Percentiles rank a stretch among this genome's conserved stretches.
phyloP scores from a whole-genome alignment of 306 rosid genomes.

The Pachyrhizus erosus region DNA sequence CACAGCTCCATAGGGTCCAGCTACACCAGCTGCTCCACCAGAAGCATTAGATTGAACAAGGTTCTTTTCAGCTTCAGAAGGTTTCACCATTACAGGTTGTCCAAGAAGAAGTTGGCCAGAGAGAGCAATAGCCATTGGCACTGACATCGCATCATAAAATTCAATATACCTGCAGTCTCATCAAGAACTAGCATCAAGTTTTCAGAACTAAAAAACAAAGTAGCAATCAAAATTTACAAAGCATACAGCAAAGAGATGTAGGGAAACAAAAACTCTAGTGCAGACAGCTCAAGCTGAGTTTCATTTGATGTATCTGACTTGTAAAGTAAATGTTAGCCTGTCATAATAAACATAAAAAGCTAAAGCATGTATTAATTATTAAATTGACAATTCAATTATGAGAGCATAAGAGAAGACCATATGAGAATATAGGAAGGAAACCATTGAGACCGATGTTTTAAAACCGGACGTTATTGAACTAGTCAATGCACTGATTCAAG shows the following conservation, averaged over 20 bases:
- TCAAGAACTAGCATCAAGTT: slow-evolving; percentile 58
- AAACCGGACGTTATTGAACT: no score
- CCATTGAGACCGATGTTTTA: background rate
- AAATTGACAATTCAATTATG: slow-evolving; percentile 31
- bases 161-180: slow-evolving; percentile 95
- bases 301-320: slow-evolving; percentile 88
- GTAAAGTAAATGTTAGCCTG: slow-evolving; percentile 76
- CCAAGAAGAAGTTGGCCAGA: slow-evolving; percentile 96
- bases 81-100: slow-evolving; percentile 99
- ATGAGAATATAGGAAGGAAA: slow-evolving; percentile 41
- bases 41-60: slow-evolving; percentile 90
- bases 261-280: slow-evolving; percentile 83
- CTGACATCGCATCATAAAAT: slow-evolving; percentile 97
- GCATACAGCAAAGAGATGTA: slow-evolving; percentile 82
- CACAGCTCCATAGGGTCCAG: slow-evolving; percentile 92
- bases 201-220: slow-evolving; percentile 47
- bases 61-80: slow-evolving; percentile 99
- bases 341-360: slow-evolving; percentile 49
- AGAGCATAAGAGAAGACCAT: slow-evolving; percentile 30
- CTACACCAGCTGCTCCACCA: slow-evolving; percentile 69
- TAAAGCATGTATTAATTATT: slow-evolving; percentile 40
- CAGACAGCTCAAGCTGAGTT: slow-evolving; percentile 92
- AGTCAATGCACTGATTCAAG: no score
- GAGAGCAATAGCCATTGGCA: slow-evolving; percentile 99
- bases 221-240: slow-evolving; percentile 74